phyloP scores from a whole-genome alignment of 306 rosid species.

The Delonix regia region DNA sequence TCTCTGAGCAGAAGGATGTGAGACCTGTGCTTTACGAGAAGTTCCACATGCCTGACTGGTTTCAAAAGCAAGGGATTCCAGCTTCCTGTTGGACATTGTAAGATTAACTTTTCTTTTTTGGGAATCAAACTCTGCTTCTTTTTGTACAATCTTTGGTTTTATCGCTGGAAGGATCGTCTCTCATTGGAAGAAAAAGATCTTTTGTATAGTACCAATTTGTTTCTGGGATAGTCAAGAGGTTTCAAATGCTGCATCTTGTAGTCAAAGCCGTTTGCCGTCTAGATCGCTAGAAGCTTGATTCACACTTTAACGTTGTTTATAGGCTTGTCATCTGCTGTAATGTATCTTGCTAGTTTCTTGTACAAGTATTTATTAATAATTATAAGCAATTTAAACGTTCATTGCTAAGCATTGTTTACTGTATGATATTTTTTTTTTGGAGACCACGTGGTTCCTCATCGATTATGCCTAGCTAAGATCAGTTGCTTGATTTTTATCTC shows the following conservation, averaged over 20 bases:
- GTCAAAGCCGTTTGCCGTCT: background rate
- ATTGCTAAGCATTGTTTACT: background rate
- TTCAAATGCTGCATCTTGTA: background rate
- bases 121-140: background rate
- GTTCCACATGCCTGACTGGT: conserved; percentile 18
- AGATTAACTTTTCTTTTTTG: background rate
- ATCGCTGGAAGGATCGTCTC: background rate
- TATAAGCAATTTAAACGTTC: background rate
- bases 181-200: background rate
- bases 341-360: background rate
- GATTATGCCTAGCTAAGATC: background rate
- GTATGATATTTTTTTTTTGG: background rate
- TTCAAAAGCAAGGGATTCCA: conserved; percentile 20
- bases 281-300: background rate
- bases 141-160: conserved; percentile 1
- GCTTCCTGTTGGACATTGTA: conserved; percentile 24
- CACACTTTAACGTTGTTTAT: background rate
- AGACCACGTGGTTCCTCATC: background rate
- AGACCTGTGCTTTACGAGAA: conserved; percentile 6
- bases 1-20: conserved; percentile 27
- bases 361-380: background rate
- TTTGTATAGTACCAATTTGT: conserved; percentile 8
- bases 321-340: background rate
- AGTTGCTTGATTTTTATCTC: background rate
- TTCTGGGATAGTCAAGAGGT: background rate